Evolutionary conservation across 1,284 basidiomycete species (phyloP).

Genomic region (Garcileccinum viscosum): DNA sequence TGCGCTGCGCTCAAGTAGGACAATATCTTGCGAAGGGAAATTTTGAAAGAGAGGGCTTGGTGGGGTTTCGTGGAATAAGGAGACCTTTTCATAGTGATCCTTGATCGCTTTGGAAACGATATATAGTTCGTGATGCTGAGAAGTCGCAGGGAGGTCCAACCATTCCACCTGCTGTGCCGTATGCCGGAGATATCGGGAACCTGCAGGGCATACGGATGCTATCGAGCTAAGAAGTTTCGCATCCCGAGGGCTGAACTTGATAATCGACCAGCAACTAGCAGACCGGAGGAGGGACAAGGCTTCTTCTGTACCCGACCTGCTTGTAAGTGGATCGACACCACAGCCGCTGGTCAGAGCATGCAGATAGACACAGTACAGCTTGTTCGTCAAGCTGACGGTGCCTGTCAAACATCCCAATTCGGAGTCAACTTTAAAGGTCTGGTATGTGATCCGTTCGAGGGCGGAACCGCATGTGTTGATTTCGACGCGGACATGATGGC

Average conservation of each 20-base stretch:
- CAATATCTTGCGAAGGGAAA: slow-evolving; percentile 12
- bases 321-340: slow-evolving; percentile 52
- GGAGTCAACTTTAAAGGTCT: slow-evolving; percentile 48
- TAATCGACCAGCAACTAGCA: slow-evolving; percentile 46
- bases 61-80: slow-evolving; percentile 9
- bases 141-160: slow-evolving; percentile 21
- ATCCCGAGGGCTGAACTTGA: slow-evolving; percentile 38
- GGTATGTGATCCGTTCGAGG: slow-evolving; percentile 30
- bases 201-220: slow-evolving; percentile 40
- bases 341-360: slow-evolving; percentile 51
- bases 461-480: slow-evolving; percentile 24
- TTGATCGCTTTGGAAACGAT: slow-evolving; percentile 36
- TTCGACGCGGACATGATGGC: slow-evolving; percentile 33
- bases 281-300: slow-evolving; percentile 48
- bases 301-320: slow-evolving; percentile 52
- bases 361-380: slow-evolving; percentile 49
- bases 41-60: not conserved
- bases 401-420: slow-evolving; percentile 47
- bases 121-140: slow-evolving; percentile 44
- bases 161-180: slow-evolving; percentile 46
- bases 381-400: slow-evolving; percentile 39
- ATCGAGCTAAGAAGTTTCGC: slow-evolving; percentile 43
- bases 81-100: slow-evolving; percentile 31
- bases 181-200: slow-evolving; percentile 42
- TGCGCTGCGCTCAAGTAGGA: slow-evolving; percentile 24